Evolutionary conservation across 306 rosid species (phyloP), one percentile per base, ranked within the genome.

Genomic region (Sophora flavescens): DNA sequence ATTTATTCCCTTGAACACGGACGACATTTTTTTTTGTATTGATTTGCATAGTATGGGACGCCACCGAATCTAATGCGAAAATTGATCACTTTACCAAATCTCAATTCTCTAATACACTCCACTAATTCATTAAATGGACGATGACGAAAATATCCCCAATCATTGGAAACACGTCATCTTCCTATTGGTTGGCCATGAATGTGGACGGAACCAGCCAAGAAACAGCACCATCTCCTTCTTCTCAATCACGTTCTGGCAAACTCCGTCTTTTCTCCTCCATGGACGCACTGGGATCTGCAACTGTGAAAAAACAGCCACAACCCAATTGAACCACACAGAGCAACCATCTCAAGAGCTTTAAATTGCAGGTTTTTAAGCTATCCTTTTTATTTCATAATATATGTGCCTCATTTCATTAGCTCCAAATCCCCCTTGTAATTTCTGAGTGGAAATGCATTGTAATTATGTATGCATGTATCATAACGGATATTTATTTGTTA

Each of bases 281-380:
- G 4, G 16, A 30, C 6, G 28, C 75, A 22, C 5, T 76, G 59
- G 75, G 75, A 76, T 86, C 86, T 76, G 66, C 68, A 51, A 76
- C 58, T 77, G 38, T 28, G 60, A 80, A 73, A 74, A 72, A 73
- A 16, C 62, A 4, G 5, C 10, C 41, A 14, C 74, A 3, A 26
- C 32, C 47, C 45, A 5, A 62, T 45, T 39, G n/a, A 65, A 26
- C 76, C 47, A 8, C 70, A 12, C 44, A n/a, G 39, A 51, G 56
- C 71, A 70, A 35, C 73, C 6, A 45, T 12, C 59, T 18, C 30
- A 30, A 4, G 9, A n/a, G 45, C 44, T 79, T 35, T 72, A 6
- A 54, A 79, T 47, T 73, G 30, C 72, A 71, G 81, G 78, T 76
- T 75, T 76, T 75, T 15, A 33, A 10, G 30, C 68, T 52, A 13